Percentiles rank a stretch among this genome's conserved stretches.
phyloP scores from a whole-genome alignment of 768 basidiomycete species.

The Mycena galericulata region DNA sequence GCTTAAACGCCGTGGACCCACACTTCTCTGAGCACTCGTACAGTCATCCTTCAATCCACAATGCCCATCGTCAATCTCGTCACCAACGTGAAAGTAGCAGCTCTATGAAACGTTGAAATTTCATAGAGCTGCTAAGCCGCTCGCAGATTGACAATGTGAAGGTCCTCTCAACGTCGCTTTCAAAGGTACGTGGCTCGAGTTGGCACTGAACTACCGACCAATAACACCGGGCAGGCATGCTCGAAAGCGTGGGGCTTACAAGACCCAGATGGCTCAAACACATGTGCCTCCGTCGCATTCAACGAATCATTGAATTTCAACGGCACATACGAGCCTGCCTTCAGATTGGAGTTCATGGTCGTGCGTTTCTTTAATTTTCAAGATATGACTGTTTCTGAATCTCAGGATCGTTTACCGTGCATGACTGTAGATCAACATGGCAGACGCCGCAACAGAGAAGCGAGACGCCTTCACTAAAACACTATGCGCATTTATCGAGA shows the following conservation, averaged over 20 bases:
- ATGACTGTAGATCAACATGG: not conserved
- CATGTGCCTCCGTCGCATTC: slow-evolving; percentile 10
- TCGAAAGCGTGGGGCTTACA: slow-evolving; percentile 1
- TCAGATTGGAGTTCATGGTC: slow-evolving; percentile 1
- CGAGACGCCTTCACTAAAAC: slow-evolving; percentile 11
- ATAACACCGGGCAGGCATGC: not conserved
- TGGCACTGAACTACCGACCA: not conserved
- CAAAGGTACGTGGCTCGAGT: not conserved
- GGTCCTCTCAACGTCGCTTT: not conserved
- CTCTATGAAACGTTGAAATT: not conserved
- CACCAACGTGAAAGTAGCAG: slow-evolving; percentile 18
- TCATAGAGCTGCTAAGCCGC: not conserved
- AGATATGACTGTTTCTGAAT: not conserved
- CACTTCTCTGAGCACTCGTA: too few relatives aligned
- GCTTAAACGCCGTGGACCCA: too few relatives aligned
- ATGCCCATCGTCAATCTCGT: slow-evolving; percentile 9
- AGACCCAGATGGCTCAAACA: slow-evolving; percentile 1
- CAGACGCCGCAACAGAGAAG: not conserved
- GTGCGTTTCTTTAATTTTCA: not conserved
- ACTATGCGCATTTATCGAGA: slow-evolving; percentile 5
- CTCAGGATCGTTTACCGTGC: not conserved
- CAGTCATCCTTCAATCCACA: too few relatives aligned
- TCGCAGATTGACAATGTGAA: slow-evolving; percentile 3
- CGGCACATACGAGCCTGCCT: slow-evolving; percentile 15
- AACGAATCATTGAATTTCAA: slow-evolving; percentile 20